Evolutionary conservation across 352 stramenopile species (phyloP).

Genomic region (Globisporangium cederbergense): DNA sequence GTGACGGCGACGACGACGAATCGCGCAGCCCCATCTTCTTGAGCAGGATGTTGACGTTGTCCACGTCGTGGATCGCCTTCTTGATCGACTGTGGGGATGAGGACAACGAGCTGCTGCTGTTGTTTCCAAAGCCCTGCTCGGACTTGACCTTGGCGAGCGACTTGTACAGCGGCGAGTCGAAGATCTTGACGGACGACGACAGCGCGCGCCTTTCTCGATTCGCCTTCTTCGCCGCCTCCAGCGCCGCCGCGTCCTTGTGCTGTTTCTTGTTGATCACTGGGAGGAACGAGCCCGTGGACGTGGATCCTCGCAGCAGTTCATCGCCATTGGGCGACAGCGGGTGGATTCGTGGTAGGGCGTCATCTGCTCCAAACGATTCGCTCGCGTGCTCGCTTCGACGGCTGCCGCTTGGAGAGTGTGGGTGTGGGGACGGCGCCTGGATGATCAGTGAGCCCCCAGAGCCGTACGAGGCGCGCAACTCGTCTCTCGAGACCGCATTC

Average conservation of each 20-base stretch:
- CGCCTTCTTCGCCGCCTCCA: conserved; percentile 21
- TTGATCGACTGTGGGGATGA: conserved; percentile 39
- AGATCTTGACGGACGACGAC: conserved; percentile 40
- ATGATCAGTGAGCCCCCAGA: conserved; percentile 53
- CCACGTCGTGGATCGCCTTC: conserved; percentile 58
- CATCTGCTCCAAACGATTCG: background rate
- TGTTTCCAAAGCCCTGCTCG: conserved; percentile 24
- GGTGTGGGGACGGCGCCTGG: conserved; percentile 26
- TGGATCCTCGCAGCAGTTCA: conserved; percentile 1
- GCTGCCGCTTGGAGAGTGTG: conserved; percentile 16
- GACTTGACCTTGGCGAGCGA: conserved; percentile 54
- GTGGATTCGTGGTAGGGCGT: conserved; percentile 2
- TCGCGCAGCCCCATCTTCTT: conserved; percentile 67
- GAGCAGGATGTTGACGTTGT: conserved; percentile 67
- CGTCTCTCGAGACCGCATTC: conserved; percentile 36
- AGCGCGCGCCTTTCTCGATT: conserved; percentile 28
- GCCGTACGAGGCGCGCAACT: conserved; percentile 56
- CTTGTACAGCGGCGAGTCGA: conserved; percentile 74
- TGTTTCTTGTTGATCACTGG: conserved; percentile 34
- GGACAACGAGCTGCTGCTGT: background rate
- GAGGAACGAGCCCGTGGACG: conserved; percentile 15
- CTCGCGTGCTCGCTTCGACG: conserved; percentile 16
- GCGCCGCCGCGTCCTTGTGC: conserved; percentile 9
- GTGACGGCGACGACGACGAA: conserved; percentile 24
- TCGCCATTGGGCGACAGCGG: background rate